Evolutionary conservation across 148 eudicot genomes (phyloP), one percentile per base, ranked within the genome.

Genomic region (Chenopodium berlandieri): DNA sequence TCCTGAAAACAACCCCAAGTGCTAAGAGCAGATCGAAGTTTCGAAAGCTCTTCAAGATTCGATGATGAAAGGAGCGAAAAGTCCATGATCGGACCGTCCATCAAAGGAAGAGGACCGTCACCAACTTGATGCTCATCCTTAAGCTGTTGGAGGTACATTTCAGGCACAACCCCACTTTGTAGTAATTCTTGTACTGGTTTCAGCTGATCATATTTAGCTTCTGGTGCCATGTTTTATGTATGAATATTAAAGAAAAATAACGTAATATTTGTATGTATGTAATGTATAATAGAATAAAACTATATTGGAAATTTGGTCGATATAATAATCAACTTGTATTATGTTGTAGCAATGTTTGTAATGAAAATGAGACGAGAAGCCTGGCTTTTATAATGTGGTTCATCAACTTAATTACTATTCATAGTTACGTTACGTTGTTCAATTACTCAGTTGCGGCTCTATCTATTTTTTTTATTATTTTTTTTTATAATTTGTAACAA

Each of bases 11-110:
- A 52, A 62, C 92, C 92, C 82, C 88, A 87, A 13, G 82, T 83
- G 82, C 60, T 76, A 79, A 91, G 86, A 74, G 89, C 90, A 32
- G 83, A 80, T 63, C 75, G 86, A 50, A 91, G 89, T 70, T 87
- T 88, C 11, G 27, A 81, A 10, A 86, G 87, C 63, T 90, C 88
- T 27, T 73, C 37, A 3, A 78, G 62, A 58, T 30, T 17, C 14
- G 60, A 63, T 1, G 82, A 73, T 10, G 22, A 19, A 23, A 80
- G 71, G 19, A 27, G 72, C 13, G 77, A 47, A 48, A 47, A 72
- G 50, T 80, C 82, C 20, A 80, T 20, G 58, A 63, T 30, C 3
- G 78, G 82, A 31, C 22, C 20, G 11, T 73, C 82, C 82, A 80
- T 80, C 20, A 80, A 63, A 17, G 82, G 72, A 44, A 47, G 20